Conservation (phyloP, 345 rosid genomes). For the Rhizophora apiculata region DNA sequence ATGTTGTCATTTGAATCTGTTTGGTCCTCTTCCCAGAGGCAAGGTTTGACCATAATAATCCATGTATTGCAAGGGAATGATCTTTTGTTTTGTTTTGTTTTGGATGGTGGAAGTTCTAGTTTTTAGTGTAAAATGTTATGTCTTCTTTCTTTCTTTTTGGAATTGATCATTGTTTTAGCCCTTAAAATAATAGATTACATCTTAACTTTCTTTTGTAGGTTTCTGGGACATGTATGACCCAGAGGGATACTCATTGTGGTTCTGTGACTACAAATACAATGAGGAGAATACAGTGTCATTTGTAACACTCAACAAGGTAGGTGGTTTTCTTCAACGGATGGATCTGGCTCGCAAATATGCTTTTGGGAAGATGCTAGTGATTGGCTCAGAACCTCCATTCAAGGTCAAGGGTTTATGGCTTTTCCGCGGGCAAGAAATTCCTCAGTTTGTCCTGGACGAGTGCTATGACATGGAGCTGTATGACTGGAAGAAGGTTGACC, state of each 20-base stretch:
- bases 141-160: neutral
- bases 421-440: conserved; percentile 89
- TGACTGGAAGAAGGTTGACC: conserved; percentile 87
- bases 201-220: conserved; percentile 33
- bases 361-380: conserved; percentile 93
- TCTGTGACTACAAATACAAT: conserved; percentile 95
- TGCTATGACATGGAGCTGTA: conserved; percentile 97
- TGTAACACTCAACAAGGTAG: conserved; percentile 87
- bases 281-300: conserved; percentile 89
- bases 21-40: too few relatives aligned
- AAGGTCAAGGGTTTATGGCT: conserved; percentile 96
- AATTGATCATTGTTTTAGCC: neutral
- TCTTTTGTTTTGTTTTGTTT: neutral
- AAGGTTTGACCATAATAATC: too few relatives aligned
- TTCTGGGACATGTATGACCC: conserved; percentile 99
- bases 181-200: neutral
- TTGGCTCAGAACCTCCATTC: conserved; percentile 75
- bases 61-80: neutral
- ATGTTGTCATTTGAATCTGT: too few relatives aligned
- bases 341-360: conserved; percentile 93
- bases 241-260: conserved; percentile 97
- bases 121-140: neutral
- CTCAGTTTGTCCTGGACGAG: conserved; percentile 81
- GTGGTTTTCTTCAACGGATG: conserved; percentile 97
- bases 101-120: neutral